Base-by-base conservation (phyloP, 1,139 yeast species). In the Pichia sp. region DNA sequence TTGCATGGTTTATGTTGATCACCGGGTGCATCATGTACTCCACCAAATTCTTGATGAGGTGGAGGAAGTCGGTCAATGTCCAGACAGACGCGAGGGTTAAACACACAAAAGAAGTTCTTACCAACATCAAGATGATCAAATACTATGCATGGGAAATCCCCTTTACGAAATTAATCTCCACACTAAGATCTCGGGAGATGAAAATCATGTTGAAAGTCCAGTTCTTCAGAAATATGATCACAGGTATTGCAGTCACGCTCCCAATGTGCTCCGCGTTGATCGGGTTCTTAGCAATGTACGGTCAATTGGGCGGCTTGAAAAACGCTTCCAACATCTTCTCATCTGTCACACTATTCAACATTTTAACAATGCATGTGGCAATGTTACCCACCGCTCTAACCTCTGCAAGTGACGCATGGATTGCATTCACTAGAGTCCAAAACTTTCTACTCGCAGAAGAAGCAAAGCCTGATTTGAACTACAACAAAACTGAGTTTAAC, bases 111-210 rank as follows among this genome's bases (percentile, higher is more conserved):
- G 83, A 79, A 62, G 72, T 77, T 13, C 66, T 78, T 54, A 71
- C 70, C 56, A 76, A 78, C 63, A 72, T 78, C 63, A 77, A 76
- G 56, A 71, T 77, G 64, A 76, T 79, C 64, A 79, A 79, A 63
- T 77, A 68, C 60, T 78, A 78, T 62, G 73, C 79, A 13, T 79
- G 85, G 85, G 85, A 80, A 65, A 67, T 68, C 1, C 78, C 83
- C 4, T 80, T 79, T 62, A 67, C 64, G 43, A 67, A 70, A 11
- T 66, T 70, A 56, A 71, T 79, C 46, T 59, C 75, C 8, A 67
- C 69, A 1, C 67, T 72, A 30, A 69, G 84, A 60, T 62, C 59
- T 6, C 58, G 64, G 34, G 84, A 80, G 66, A 76, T 79, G 78
- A 64, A 58, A 26, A 65, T 71, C 62, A 75, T 61, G 71, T 71